phyloP scores from a whole-genome alignment of 2,329 filamentous ascomycete species.

The Hypoxylon sp. region DNA sequence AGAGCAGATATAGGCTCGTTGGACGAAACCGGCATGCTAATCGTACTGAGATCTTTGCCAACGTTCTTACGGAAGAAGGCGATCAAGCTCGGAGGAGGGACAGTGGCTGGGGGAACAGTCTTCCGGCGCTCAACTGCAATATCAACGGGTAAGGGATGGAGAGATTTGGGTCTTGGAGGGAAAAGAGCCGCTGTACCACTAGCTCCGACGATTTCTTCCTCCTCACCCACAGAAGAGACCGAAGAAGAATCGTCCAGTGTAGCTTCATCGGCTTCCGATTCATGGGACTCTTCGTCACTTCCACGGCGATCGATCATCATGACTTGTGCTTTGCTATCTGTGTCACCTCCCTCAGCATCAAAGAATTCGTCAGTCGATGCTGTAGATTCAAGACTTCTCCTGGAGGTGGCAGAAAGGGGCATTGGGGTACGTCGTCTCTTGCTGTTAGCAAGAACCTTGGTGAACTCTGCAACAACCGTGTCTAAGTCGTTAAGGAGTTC shows the following conservation, averaged over 20 bases:
- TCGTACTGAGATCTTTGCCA: constrained; percentile 95
- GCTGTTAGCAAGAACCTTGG: constrained; percentile 80
- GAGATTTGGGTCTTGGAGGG: constrained; percentile 80
- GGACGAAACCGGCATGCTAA: constrained; percentile 96
- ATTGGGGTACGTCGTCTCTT: constrained; percentile 79
- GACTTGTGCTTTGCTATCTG: constrained; percentile 72
- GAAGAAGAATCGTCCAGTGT: constrained; percentile 70
- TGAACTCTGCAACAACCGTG: constrained; percentile 85
- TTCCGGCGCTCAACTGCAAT: constrained; percentile 75
- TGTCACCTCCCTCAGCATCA: constrained; percentile 81
- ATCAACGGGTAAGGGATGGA: constrained; percentile 82
- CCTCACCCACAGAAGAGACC: constrained; percentile 71
- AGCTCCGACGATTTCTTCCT: constrained; percentile 67
- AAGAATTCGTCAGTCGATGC: constrained; percentile 91
- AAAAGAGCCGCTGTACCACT: constrained; percentile 79
- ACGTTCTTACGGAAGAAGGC: constrained; percentile 97
- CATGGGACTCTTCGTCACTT: constrained; percentile 76
- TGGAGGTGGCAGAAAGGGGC: constrained; percentile 65
- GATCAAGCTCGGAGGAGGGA: constrained; percentile 90
- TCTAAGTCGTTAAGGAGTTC: constrained; percentile 89
- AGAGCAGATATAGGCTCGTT: constrained; percentile 93
- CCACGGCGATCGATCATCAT: constrained; percentile 79
- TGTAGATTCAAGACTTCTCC: constrained; percentile 84
- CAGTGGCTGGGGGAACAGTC: constrained; percentile 80
- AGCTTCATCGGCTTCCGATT: constrained; percentile 70